These are phyloP conservation scores for Cryphonectria carpinicola DNA, from an alignment of 2,329 filamentous ascomycete genomes.

Conservation along the genomic window DNA sequence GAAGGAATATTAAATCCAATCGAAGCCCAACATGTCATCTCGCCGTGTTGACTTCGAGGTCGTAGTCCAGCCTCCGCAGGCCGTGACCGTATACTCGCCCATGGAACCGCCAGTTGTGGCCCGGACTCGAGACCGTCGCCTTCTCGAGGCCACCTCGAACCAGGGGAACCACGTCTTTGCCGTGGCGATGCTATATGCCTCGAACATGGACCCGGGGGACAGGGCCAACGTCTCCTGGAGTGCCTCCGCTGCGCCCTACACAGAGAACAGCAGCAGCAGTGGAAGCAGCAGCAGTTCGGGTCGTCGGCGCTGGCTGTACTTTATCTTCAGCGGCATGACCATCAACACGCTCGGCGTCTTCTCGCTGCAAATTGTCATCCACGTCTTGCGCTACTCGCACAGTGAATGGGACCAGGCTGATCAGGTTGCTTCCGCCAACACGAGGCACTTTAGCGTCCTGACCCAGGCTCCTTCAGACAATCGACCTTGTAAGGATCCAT, in stretches of 20 bases:
- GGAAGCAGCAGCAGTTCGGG: constrained; percentile 19
- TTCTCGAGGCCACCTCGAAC: neutral
- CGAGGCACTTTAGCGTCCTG: constrained; percentile 13
- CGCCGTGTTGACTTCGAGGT: constrained; percentile 13
- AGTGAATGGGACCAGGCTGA: neutral
- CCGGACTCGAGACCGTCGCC: constrained; percentile 13
- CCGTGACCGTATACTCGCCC: neutral
- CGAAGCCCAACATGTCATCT: constrained; percentile 1
- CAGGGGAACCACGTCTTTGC: constrained; percentile 5
- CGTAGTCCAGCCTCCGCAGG: constrained; percentile 20
- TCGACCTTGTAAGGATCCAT: constrained; percentile 16
- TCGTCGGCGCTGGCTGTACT: constrained; percentile 22
- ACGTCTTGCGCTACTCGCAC: neutral
- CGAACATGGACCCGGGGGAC: constrained; percentile 6
- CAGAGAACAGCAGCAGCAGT: neutral
- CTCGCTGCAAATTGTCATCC: constrained; percentile 9
- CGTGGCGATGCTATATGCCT: constrained; percentile 6
- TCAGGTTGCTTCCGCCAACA: neutral
- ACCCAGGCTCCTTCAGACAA: neutral
- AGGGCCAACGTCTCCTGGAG: neutral
- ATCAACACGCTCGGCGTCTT: constrained; percentile 8
- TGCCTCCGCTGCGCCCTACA: neutral
- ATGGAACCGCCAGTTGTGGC: constrained; percentile 25
- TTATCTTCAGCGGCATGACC: constrained; percentile 14
- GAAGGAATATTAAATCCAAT: neutral